phyloP scores from a whole-genome alignment of 345 rosid species.

The Erysimum cheiranthoides region DNA sequence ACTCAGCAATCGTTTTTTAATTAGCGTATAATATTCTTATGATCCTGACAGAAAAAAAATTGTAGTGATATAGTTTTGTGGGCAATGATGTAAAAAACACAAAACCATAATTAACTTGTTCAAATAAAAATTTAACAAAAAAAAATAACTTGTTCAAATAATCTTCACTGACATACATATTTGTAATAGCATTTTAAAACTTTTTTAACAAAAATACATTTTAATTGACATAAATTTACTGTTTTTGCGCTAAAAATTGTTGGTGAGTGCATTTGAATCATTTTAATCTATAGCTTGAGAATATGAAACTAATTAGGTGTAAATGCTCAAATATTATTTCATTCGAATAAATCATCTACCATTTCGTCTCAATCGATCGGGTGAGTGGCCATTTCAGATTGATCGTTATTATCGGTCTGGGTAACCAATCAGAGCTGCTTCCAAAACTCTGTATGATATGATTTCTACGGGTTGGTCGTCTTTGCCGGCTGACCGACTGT shows the following conservation, averaged over 20 bases:
- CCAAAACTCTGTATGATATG: background rate
- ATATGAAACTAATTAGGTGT: too few species aligned
- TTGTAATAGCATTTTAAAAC: background rate
- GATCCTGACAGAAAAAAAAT: background rate
- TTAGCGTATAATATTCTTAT: conserved; percentile 6
- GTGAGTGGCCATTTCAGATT: background rate
- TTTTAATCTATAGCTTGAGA: background rate
- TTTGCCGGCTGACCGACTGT: too few species aligned
- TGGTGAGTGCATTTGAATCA: background rate
- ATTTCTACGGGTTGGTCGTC: background rate
- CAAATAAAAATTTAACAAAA: background rate
- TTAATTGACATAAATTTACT: background rate
- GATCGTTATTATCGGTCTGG: background rate
- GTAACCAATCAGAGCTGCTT: background rate
- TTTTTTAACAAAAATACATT: background rate
- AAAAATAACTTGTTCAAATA: background rate
- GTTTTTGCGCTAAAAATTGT: background rate
- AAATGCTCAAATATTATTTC: too few species aligned
- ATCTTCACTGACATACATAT: background rate
- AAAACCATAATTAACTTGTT: background rate
- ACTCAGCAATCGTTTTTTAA: conserved; percentile 15
- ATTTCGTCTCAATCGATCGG: too few species aligned
- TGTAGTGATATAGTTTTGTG: background rate
- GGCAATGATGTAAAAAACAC: background rate
- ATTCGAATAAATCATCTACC: too few species aligned